Evolutionary conservation across 2,329 filamentous ascomycete genomes (phyloP).

Genomic region (Aspergillus sp.): DNA sequence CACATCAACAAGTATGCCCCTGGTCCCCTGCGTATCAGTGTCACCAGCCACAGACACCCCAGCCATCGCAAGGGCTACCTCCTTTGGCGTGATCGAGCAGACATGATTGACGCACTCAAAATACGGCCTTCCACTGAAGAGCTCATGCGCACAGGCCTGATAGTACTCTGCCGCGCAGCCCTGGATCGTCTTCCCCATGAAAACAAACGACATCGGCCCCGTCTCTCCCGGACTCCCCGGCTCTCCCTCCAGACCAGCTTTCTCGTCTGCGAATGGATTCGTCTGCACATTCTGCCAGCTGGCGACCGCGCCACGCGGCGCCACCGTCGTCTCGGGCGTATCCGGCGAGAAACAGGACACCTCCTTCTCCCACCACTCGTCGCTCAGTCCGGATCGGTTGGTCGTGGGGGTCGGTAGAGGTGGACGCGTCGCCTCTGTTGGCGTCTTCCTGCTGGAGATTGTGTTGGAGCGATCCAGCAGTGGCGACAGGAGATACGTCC

Average conservation of each 20-base stretch:
- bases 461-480: constrained; percentile 40
- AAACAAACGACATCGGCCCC: constrained; percentile 20
- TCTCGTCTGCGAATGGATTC: constrained; percentile 17
- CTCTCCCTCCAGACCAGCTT: constrained; percentile 8
- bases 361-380: constrained; percentile 31
- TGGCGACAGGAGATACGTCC: constrained; percentile 48
- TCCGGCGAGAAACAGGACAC: constrained; percentile 30
- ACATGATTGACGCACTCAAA: constrained; percentile 46
- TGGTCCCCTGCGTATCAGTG: not conserved
- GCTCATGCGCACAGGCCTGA: constrained; percentile 46
- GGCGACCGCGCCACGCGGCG: constrained; percentile 11
- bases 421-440: constrained; percentile 22
- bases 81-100: constrained; percentile 36
- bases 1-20: constrained; percentile 18
- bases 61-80: not conserved
- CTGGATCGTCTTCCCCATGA: constrained; percentile 25
- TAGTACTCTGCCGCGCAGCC: constrained; percentile 43
- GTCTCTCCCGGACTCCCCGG: not conserved
- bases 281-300: constrained; percentile 18
- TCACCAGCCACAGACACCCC: not conserved
- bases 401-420: constrained; percentile 25
- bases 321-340: constrained; percentile 24
- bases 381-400: constrained; percentile 14
- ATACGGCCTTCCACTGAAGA: constrained; percentile 40
- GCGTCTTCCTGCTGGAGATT: constrained; percentile 28